phyloP scores from a whole-genome alignment of 169 alveolate species.

The Plasmodium yoelii region DNA sequence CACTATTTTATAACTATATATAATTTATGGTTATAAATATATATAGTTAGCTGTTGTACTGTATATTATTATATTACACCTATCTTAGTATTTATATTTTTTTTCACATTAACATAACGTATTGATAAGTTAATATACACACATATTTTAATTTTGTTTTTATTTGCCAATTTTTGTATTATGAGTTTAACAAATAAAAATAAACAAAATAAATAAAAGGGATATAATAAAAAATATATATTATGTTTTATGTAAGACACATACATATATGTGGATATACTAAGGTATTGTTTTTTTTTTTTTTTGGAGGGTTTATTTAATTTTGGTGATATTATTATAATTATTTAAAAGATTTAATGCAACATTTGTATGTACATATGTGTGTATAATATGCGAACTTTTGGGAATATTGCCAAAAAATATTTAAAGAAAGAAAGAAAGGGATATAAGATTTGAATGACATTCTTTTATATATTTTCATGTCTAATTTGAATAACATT shows the following conservation, averaged over 20 bases:
- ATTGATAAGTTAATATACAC: not conserved
- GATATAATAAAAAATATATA: too few relatives aligned
- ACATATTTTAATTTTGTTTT: not conserved
- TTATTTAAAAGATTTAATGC: not conserved
- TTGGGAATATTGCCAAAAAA: not conserved
- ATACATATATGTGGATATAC: too few relatives aligned
- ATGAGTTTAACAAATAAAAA: not conserved
- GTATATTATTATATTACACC: not conserved
- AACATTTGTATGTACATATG: not conserved
- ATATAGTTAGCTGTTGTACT: too few relatives aligned
- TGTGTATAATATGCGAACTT: not conserved
- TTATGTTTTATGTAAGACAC: too few relatives aligned
- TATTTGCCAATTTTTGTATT: not conserved
- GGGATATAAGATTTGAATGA: not conserved
- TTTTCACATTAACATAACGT: too few relatives aligned
- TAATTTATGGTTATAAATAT: too few relatives aligned
- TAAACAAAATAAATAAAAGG: too few relatives aligned
- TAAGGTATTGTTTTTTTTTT: too few relatives aligned
- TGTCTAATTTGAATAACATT: not conserved
- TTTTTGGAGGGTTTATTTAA: too few relatives aligned
- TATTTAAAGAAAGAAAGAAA: not conserved
- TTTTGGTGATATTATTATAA: too few relatives aligned
- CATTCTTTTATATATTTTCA: not conserved
- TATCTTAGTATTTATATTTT: too few relatives aligned
- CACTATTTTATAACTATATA: too few relatives aligned